phyloP scores from a whole-genome alignment of 164 flowering plant genomes.

The Macadamia tetraphylla region DNA sequence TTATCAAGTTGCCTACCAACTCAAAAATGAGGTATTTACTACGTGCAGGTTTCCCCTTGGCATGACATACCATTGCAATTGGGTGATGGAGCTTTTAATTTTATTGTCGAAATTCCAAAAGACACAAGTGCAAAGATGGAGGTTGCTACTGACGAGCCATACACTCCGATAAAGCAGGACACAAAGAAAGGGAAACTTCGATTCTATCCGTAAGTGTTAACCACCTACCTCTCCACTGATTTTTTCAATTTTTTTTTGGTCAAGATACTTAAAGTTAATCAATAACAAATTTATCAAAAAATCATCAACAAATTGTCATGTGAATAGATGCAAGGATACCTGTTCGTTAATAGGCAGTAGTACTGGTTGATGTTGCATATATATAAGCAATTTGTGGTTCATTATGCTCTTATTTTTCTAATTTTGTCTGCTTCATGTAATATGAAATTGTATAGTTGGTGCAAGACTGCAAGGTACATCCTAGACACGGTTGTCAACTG shows the following conservation, averaged over 20 bases:
- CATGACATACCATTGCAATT: slow-evolving; percentile 86
- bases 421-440: neutral
- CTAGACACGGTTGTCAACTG: neutral
- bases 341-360: no score
- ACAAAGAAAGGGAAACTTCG: slow-evolving; percentile 94
- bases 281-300: no score
- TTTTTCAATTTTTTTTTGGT: neutral
- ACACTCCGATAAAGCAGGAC: slow-evolving; percentile 95
- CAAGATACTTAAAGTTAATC: no score
- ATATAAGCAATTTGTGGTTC: no score
- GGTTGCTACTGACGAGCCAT: slow-evolving; percentile 88
- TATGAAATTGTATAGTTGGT: neutral
- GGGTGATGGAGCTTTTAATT: slow-evolving; percentile 85
- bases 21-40: neutral
- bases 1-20: neutral
- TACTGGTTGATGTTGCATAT: no score
- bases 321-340: no score
- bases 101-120: slow-evolving; percentile 94
- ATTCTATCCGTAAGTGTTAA: slow-evolving; percentile 69
- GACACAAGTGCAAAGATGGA: slow-evolving; percentile 98
- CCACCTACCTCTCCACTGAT: no score
- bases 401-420: neutral
- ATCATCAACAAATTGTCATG: no score
- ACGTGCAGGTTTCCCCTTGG: slow-evolving; percentile 85
- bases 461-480: neutral